Evolutionary conservation across 805 yeast genomes (phyloP), one percentile per base, ranked within the genome.

Genomic region (Myxozyma monticola): DNA sequence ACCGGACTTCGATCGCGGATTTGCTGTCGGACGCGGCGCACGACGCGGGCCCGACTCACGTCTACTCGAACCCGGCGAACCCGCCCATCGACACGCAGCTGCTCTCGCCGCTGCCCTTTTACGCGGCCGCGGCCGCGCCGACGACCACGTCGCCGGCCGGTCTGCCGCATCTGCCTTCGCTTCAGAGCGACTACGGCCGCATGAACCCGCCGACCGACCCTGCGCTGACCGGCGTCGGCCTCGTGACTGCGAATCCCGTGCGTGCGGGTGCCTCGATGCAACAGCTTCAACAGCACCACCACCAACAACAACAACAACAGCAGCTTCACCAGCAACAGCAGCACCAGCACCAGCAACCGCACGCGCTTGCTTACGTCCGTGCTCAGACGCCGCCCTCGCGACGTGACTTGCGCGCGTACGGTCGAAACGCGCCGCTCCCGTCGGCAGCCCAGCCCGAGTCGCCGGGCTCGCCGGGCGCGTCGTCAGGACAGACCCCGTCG

Each of bases 21-120:
- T 53, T 54, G 15, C 47, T 54, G 34, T 39, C 57, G 12, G 57
- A 46, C 48, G 31, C 48, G n/a, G 40, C 44, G 42, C 41, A 45
- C 25, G 44, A 31, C 31, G 48, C 41, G 30, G 43, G 17, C n/a
- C 52, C 29, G 44, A 46, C 28, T 24, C 53, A 40, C n/a, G 46
- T 45, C 43, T 53, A 53, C 41, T 21, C 51, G 4, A 48, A 40
- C 45, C 37, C 47, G 26, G 47, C 51, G 17, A 53, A 53, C 41
- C 57, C 57, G n/a, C 57, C 57, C 33, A 53, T 53, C 42, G 57
- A 53, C 51, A 49, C 57, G 12, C 57, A 53, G 55, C 54, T 53
- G 18, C 49, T 53, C 33, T 45, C 57, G 28, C 51, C 57, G 8
- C 33, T 44, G 42, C 31, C 45, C 17, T 34, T 49, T 2, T 24